Evolutionary conservation across 2,329 filamentous ascomycete species (phyloP), one percentile per base, ranked within the genome.

Genomic region (Keithomyces neogunnii): DNA sequence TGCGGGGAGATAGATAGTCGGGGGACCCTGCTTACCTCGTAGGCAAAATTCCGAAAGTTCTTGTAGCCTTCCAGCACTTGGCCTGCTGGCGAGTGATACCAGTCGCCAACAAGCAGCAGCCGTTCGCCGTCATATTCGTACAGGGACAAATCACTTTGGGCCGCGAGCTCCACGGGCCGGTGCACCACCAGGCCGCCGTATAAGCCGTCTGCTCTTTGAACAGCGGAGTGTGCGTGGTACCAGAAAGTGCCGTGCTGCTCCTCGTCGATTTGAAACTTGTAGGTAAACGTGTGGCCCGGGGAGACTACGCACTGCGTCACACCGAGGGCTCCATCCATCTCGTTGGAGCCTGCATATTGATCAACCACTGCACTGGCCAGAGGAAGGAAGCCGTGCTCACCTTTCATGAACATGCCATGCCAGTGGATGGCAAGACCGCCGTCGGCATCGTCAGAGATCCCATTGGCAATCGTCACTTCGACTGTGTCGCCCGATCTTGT

Each of bases 341-440:
- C 53, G 33, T 55, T 55, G 38, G 39, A 45, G 13, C 33, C 53
- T 54, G 29, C 30, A 5, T 28, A 19, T 19, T 19, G 19, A 19
- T 19, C 19, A 19, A 19, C 19, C 19, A 19, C 19, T 19, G 19
- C 19, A 19, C 19, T 19, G 19, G 19, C 19, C 19, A 19, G 19
- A 19, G 19, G 19, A 19, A 19, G 19, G 19, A 19, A 19, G 19
- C 19, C 19, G 19, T 19, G 80, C 0, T 78, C 80, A 26, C 78
- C 77, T 54, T 77, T 78, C 64, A 85, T 82, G 58, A 79, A 81
- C 55, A 87, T 72, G 30, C 84, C 84, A 60, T 88, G 84, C 67
- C 82, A 87, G 60, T 88, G 84, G n/a, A 87, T 70, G 47, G 75
- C 76, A 2, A 82, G 82, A 49, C 53, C 53, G 7, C 40, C 48